Conservation (phyloP, 768 basidiomycete species). For the Boletus vinaceobasis region DNA sequence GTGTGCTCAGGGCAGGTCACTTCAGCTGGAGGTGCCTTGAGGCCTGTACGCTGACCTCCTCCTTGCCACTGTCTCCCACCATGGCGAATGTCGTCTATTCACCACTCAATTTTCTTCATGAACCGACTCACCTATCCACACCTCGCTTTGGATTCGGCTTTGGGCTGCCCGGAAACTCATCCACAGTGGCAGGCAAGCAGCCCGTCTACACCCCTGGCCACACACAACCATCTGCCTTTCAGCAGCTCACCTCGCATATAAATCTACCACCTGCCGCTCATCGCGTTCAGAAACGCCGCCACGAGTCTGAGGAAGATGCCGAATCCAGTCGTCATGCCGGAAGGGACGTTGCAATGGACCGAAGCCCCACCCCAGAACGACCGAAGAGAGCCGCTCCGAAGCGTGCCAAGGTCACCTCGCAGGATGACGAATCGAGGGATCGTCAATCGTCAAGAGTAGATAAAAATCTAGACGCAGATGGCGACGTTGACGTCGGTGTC, state of each 20-base stretch:
- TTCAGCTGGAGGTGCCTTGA: slow-evolving; percentile 7
- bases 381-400: slow-evolving; percentile 69
- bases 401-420: slow-evolving; percentile 40
- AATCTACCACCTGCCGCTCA: slow-evolving; percentile 37
- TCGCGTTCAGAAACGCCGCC: slow-evolving; percentile 60
- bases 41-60: slow-evolving; percentile 4
- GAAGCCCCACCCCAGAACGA: slow-evolving; percentile 81
- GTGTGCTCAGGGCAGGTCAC: slow-evolving; percentile 33
- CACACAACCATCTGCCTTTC: slow-evolving; percentile 45
- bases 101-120: slow-evolving; percentile 61
- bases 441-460: slow-evolving; percentile 46
- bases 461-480: slow-evolving; percentile 39
- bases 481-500: slow-evolving; percentile 68
- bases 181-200: slow-evolving; percentile 47
- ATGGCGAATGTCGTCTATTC: slow-evolving; percentile 75
- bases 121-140: slow-evolving; percentile 55
- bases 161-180: slow-evolving; percentile 47
- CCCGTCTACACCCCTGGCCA: slow-evolving; percentile 39
- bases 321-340: slow-evolving; percentile 35
- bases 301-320: slow-evolving; percentile 66
- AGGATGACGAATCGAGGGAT: slow-evolving; percentile 36
- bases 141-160: slow-evolving; percentile 75
- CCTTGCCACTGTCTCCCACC: slow-evolving; percentile 26
- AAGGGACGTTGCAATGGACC: slow-evolving; percentile 75
- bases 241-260: slow-evolving; percentile 52